Conservation (phyloP, 176 grass and related monocot species). For the Carex kokanica region DNA sequence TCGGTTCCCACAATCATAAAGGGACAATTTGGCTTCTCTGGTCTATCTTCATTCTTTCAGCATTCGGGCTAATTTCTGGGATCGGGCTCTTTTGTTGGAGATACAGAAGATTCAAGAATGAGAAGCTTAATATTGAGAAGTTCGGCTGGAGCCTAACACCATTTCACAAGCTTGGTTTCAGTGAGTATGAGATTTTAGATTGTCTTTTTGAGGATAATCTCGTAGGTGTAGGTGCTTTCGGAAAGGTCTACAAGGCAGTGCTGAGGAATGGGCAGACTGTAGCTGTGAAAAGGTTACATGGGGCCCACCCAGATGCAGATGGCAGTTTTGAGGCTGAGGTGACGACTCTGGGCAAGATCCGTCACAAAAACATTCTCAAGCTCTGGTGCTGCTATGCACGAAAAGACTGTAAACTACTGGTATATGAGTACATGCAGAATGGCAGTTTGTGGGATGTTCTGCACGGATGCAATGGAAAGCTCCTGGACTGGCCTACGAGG, state of each 20-base stretch:
- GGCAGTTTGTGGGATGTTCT: constrained; percentile 81
- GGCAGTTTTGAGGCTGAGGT: constrained; percentile 25
- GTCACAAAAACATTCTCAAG: constrained; percentile 91
- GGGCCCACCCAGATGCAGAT: constrained; percentile 13
- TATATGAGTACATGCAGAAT: constrained; percentile 96
- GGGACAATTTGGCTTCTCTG: background rate
- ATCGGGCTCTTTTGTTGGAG: constrained; percentile 15
- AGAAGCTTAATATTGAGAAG: constrained; percentile 9
- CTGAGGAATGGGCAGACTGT: constrained; percentile 16
- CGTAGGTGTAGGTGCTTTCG: constrained; percentile 21
- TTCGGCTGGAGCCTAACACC: constrained; percentile 18
- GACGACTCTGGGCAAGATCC: constrained; percentile 40
- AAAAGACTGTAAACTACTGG: constrained; percentile 39
- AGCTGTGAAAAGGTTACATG: constrained; percentile 23
- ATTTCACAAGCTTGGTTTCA: constrained; percentile 32
- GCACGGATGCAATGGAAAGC: constrained; percentile 39
- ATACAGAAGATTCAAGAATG: constrained; percentile 19
- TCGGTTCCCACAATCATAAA: background rate
- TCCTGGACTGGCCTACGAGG: constrained; percentile 54
- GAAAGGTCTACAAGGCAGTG: constrained; percentile 29
- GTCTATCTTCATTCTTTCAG: constrained; percentile 18
- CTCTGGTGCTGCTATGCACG: constrained; percentile 57
- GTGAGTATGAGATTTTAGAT: constrained; percentile 23
- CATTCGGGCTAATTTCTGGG: constrained; percentile 17
- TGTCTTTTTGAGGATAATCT: constrained; percentile 30